Evolutionary conservation across 306 rosid genomes (phyloP).

Genomic region (Quercus robur): DNA sequence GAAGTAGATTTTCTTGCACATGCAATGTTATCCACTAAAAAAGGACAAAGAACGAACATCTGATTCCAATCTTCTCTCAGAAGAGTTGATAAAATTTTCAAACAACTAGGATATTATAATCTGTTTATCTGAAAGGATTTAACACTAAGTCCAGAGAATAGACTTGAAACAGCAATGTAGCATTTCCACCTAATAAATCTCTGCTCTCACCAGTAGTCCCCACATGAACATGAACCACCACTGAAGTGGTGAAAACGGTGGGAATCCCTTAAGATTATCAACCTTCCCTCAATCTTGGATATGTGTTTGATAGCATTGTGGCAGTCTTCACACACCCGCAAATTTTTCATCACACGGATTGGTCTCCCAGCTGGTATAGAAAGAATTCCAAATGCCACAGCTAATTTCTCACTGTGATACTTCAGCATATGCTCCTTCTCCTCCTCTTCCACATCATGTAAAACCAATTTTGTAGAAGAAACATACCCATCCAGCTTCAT

Average conservation of each 20-base stretch:
- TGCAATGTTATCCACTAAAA: background rate
- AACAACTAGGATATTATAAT: background rate
- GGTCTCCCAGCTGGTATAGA: constrained; percentile 75
- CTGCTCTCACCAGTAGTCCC: constrained; percentile 70
- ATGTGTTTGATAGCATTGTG: constrained; percentile 81
- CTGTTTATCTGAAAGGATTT: background rate
- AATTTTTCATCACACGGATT: constrained; percentile 76
- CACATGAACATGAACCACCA: constrained; percentile 71
- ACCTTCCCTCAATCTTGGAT: constrained; percentile 75
- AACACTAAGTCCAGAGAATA: constrained; percentile 9
- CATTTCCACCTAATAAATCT: constrained; percentile 8
- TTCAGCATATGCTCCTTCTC: constrained; percentile 79
- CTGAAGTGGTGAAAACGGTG: constrained; percentile 87
- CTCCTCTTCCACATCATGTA: constrained; percentile 94
- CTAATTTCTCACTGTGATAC: constrained; percentile 87
- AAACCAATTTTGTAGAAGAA: constrained; percentile 72
- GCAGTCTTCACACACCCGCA: constrained; percentile 83
- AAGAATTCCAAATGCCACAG: constrained; percentile 85
- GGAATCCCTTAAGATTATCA: constrained; percentile 73
- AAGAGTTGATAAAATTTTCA: background rate
- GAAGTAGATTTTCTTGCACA: constrained; percentile 5
- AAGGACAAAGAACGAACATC: background rate
- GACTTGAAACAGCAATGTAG: background rate
- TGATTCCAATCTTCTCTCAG: background rate
- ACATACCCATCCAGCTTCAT: constrained; percentile 76